These are phyloP conservation scores for Saccharomycopsis hybrid DNA, from an alignment of 1,139 yeast species.

Conservation along the genomic window DNA sequence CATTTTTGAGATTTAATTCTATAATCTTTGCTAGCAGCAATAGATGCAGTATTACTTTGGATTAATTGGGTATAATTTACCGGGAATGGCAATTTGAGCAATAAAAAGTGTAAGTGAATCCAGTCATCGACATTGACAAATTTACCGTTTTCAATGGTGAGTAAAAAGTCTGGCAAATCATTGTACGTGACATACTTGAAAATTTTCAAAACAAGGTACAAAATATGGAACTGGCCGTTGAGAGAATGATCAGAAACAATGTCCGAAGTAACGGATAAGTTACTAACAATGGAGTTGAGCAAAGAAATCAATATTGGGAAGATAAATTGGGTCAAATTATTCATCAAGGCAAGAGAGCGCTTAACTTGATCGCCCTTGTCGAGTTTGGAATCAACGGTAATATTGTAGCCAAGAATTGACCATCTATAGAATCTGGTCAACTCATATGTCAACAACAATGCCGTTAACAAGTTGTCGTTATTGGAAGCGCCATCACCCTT, in stretches of 20 bases:
- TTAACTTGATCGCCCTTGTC: conserved; percentile 21
- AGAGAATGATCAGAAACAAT: conserved; percentile 36
- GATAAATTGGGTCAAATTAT: conserved; percentile 26
- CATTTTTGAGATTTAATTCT: conserved; percentile 62
- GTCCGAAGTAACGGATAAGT: conserved; percentile 35
- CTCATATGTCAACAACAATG: conserved; percentile 12
- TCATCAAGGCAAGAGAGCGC: conserved; percentile 42
- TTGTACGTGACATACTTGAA: conserved; percentile 58
- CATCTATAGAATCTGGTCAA: conserved; percentile 59
- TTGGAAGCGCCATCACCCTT: conserved; percentile 42
- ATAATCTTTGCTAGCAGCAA: conserved; percentile 34
- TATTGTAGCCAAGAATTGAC: conserved; percentile 39
- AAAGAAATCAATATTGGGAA: conserved; percentile 54
- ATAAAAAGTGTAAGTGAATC: conserved; percentile 54
- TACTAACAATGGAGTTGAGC: conserved; percentile 36
- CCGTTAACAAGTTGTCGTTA: conserved; percentile 26
- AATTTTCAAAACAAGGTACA: conserved; percentile 52
- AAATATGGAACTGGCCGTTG: conserved; percentile 5
- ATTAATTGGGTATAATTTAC: not conserved
- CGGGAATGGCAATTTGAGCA: conserved; percentile 29
- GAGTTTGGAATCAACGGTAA: not conserved
- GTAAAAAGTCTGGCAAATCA: conserved; percentile 51
- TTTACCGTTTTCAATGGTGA: conserved; percentile 23
- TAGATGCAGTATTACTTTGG: not conserved
- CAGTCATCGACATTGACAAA: conserved; percentile 49